A percentile compares a stretch with the other conserved stretches of the same genome.
Conservation (phyloP, 2,329 filamentous ascomycete genomes). For the Pleomassaria siparia region DNA sequence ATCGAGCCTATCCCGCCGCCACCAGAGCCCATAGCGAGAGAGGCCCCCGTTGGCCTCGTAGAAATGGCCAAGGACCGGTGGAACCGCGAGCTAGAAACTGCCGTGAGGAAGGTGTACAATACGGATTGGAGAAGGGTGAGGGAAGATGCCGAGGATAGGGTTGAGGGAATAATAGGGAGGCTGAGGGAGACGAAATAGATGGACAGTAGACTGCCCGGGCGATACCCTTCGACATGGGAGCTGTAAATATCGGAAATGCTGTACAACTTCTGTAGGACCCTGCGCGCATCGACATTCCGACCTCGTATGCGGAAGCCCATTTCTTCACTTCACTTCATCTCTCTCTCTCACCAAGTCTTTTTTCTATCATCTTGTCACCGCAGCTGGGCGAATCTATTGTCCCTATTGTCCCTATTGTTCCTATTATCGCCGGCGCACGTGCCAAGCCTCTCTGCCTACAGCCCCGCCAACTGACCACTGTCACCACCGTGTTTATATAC, state of each 20-base stretch:
- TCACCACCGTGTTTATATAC: no score
- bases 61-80: slow-evolving; percentile 54
- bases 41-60: slow-evolving; percentile 43
- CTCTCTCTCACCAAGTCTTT: no score
- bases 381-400: no score
- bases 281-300: background rate
- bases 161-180: slow-evolving; percentile 37
- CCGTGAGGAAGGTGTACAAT: slow-evolving; percentile 46
- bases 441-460: no score
- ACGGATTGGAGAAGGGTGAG: slow-evolving; percentile 49
- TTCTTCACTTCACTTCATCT: no score
- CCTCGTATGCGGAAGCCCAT: background rate
- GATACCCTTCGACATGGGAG: background rate
- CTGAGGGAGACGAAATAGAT: slow-evolving; percentile 33
- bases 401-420: no score
- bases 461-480: no score
- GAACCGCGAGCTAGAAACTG: slow-evolving; percentile 50
- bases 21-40: slow-evolving; percentile 43
- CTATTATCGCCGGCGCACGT: no score
- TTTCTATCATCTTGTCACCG: no score
- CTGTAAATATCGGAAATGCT: background rate
- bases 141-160: slow-evolving; percentile 45
- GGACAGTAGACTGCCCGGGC: background rate
- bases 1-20: slow-evolving; percentile 46
- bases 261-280: background rate